Evolutionary conservation across 164 flowering plant species (phyloP), one percentile per base, ranked within the genome.

Genomic region (Magnolia officinalis): DNA sequence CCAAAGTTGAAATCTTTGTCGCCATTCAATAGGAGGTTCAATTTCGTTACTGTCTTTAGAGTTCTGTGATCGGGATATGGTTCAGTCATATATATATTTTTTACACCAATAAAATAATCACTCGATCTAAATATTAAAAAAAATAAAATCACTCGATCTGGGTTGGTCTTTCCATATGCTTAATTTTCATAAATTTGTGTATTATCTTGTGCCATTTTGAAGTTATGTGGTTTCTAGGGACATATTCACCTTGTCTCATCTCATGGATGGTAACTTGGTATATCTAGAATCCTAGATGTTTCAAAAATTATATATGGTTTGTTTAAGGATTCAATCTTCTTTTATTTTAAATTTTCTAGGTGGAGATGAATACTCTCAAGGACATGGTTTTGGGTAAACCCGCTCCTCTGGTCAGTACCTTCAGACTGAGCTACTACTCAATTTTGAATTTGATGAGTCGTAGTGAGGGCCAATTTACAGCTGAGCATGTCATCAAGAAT

Each of bases 351-450:
- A 18, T 6, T 58, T 68, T 76, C 75, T 87, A 96, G 99, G 90
- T 96, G 99, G 99, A 96, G 84, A 92, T 94, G 97, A 86, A 85
- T 80, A 85, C 90, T 23, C 88, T 96, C 21, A 91, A 85, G 84
- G 97, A 96, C 78, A 96, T 96, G 99, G 88, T 94, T 78, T 83
- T 94, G 86, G 99, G 99, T 59, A 96, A 85, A 81, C 99, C 98
- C 61, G 99, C 98, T 78, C 99, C 99, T 58, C 79, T 96, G 76
- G 90, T 96, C 76, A 96, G 99, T 84, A 94, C 99, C 37, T 96
- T 96, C 85, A 87, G 99, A 80, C 84, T 96, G 82, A 96, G 99
- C 79, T 96, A 96, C 86, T 94, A 92, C 85, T 86, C 98, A 66
- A 91, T 92, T 76, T 85, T 96, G 84, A 96, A 96, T 85, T 84